phyloP scores from a whole-genome alignment of 345 rosid species.

The Pugionium dolabratum region DNA sequence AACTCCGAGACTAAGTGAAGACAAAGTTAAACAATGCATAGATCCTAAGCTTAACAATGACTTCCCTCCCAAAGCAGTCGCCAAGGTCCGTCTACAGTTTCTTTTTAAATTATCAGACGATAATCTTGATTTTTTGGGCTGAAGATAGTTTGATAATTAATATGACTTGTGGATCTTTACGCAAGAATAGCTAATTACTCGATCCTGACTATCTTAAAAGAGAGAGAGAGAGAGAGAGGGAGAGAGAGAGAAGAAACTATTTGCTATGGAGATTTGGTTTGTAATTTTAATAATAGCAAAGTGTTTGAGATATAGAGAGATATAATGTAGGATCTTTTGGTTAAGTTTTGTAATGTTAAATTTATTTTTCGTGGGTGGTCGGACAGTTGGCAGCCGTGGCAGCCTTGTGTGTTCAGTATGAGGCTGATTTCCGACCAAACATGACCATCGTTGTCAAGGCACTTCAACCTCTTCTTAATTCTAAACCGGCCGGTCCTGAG shows the following conservation, averaged over 20 bases:
- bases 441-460: conserved; percentile 99
- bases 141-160: no score
- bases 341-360: conserved; percentile 14
- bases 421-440: conserved; percentile 95
- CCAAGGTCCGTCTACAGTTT: conserved; percentile 60
- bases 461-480: conserved; percentile 87
- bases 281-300: no score
- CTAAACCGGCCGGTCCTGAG: conserved; percentile 64
- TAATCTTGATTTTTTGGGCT: neutral
- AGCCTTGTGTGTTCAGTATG: conserved; percentile 94
- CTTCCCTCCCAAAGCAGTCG: conserved; percentile 95
- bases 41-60: conserved; percentile 92
- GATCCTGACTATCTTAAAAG: no score
- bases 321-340: neutral
- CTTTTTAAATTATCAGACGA: neutral
- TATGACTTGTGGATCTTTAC: no score
- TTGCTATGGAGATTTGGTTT: no score
- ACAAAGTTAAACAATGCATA: conserved; percentile 96
- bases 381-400: conserved; percentile 96
- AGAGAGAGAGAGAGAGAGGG: no score
- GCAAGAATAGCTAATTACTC: no score
- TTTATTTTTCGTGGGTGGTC: conserved; percentile 7
- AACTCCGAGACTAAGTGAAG: conserved; percentile 98
- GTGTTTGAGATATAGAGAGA: no score
- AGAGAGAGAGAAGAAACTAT: no score